Base-by-base conservation (phyloP, 805 yeast species). In the Vanderwaltozyma polyspora region DNA sequence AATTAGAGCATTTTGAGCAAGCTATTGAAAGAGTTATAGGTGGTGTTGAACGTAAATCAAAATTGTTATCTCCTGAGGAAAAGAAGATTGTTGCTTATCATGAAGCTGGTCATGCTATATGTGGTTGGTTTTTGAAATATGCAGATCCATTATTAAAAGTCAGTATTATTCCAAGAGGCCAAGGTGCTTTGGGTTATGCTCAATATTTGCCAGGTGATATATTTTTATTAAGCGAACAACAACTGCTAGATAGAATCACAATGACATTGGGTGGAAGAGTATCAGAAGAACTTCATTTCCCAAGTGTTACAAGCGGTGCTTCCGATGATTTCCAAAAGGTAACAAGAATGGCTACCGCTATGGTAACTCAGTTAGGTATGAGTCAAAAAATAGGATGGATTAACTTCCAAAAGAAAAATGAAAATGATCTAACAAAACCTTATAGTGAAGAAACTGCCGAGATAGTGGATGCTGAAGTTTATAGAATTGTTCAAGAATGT, bases 21-120 rank as follows among this genome's bases (percentile, higher is more conserved):
- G 95, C 95, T 16, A 83, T 86, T 55, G 96, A 87, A 60, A 74
- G 95, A 52, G 95, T 86, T 31, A 77, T 86, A 62, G 95, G 93
- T 9, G 96, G 96, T n/a, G 63, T 87, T 30, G 95, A 86, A 56
- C 79, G 80, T 60, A 83, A 83, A 53, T 74, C 91, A 1, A 74
- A 78, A 54, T 76, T 87, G 7, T 65, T 86, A 34, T 75, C 83
- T 5, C 77, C 79, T 8, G 83, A 79, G 24, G 94, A 87, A 58
- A 82, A 84, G 65, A 74, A 66, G 44, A 73, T 82, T 22, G 95
- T 86, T 32, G 95, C 95, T 0, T 86, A 82, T 55, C 96, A 86
- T 59, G 96, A 86, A 62, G 96, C 96, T 2, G 96, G 96, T 0
- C 96, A 86, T 57, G 96, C 96, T 4, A 79, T 86, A 32, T 82